Evolutionary conservation across 176 grass and related monocot genomes (phyloP).

Genomic region (Olyra latifolia): DNA sequence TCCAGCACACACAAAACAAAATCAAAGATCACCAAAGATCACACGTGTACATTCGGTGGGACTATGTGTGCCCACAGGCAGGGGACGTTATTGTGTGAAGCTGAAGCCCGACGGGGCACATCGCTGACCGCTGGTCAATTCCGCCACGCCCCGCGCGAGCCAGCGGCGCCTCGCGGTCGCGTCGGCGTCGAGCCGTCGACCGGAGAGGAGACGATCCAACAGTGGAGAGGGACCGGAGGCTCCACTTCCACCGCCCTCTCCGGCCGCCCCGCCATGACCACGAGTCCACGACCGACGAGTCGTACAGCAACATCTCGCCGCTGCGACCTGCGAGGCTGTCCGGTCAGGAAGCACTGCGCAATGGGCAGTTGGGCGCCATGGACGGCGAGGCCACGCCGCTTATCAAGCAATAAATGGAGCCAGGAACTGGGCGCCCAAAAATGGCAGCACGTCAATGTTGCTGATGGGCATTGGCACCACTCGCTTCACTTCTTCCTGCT

Average conservation of each 20-base stretch:
- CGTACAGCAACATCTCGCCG: too few species aligned
- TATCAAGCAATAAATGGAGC: too few species aligned
- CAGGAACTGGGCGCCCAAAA: background rate
- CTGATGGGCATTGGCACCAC: background rate
- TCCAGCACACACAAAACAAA: too few species aligned
- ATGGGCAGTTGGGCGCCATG: too few species aligned
- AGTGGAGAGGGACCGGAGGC: background rate
- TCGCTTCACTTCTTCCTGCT: background rate
- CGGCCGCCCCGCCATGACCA: too few species aligned
- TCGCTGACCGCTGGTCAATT: too few species aligned
- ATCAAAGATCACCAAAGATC: too few species aligned
- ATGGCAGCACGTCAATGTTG: constrained; percentile 17
- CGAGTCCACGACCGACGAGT: too few species aligned
- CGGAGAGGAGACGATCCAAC: background rate
- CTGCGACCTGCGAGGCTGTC: background rate
- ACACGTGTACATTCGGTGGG: too few species aligned
- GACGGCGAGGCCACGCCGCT: background rate
- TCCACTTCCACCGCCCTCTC: background rate
- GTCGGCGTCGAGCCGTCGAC: background rate
- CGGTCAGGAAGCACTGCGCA: background rate
- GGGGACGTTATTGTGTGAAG: too few species aligned
- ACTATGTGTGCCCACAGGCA: too few species aligned
- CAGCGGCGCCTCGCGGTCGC: background rate
- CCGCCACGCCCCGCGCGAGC: background rate
- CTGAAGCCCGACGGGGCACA: too few species aligned